Evolutionary conservation across 2,329 filamentous ascomycete genomes (phyloP), one percentile per base, ranked within the genome.

Genomic region (Cordyceps cicadae): DNA sequence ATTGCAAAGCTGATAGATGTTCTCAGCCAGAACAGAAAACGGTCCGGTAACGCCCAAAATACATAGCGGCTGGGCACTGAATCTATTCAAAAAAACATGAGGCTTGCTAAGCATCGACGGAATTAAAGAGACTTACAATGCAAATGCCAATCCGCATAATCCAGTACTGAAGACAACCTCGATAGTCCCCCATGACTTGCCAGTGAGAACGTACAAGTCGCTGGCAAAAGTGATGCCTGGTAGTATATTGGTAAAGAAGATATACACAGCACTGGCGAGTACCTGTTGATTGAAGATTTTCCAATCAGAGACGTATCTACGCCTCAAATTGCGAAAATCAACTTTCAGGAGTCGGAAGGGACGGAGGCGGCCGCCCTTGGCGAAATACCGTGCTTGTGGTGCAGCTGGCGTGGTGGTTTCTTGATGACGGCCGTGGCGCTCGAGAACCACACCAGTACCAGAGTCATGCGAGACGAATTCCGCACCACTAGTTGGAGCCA

Each of bases 201-300:
- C 84, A 0, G 85, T 87, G 63, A 84, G 71, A 5, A 81, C 79
- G 67, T 85, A 86, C 61, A 87, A 70, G 68, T 87, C 85, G 68
- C 81, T 85, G 0, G 84, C 84, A 70, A 87, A 87, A 0, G 85
- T 87, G 66, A 87, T 87, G 1, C 85, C 84, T 0, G 85, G 85
- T 12, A 88, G 70, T 6, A 87, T 75, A 67, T 87, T 87, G 32
- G 84, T 87, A 68, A 87, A 87, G 74, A 87, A 87, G 62, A 87
- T 79, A 70, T 86, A 87, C 34, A 87, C 79, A 1, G 84, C 81
- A 66, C 83, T 86, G 26, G 85, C 84, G 58, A 87, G 72, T 7
- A 87, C 74, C 45, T 87, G 73, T 66, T 87, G 85, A 66, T 87
- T 87, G 70, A 88, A 87, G 24, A 80, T 64, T 5, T 71, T 75